phyloP scores from a whole-genome alignment of 2,329 filamentous ascomycete species.

The Dendrostoma leiphaemia region DNA sequence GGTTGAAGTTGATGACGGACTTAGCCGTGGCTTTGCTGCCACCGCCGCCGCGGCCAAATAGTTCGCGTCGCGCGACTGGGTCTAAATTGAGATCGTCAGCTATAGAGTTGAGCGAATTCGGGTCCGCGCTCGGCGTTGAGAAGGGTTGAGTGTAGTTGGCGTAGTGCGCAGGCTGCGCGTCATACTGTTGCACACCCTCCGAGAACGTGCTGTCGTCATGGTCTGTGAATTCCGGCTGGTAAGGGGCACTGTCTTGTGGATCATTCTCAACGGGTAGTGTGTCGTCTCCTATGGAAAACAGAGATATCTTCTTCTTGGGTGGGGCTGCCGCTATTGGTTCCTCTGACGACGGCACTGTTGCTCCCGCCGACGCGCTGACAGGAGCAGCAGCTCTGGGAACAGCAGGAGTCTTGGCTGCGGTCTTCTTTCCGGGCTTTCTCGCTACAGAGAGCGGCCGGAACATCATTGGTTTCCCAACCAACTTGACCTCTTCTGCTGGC shows the following conservation, averaged over 20 bases:
- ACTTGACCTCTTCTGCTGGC: constrained; percentile 61
- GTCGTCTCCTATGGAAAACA: constrained; percentile 65
- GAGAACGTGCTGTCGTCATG: constrained; percentile 31
- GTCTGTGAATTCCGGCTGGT: constrained; percentile 31
- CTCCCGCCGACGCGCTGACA: constrained; percentile 19
- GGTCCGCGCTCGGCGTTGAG: not conserved
- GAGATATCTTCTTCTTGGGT: constrained; percentile 57
- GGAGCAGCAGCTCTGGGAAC: constrained; percentile 15
- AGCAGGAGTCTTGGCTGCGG: constrained; percentile 17
- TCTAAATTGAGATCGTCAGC: constrained; percentile 79
- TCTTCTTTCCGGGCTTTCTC: constrained; percentile 71
- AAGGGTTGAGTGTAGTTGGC: constrained; percentile 16
- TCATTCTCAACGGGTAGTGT: constrained; percentile 24
- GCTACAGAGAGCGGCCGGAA: constrained; percentile 87
- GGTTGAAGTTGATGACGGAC: constrained; percentile 84
- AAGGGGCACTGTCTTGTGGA: constrained; percentile 26
- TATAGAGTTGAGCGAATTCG: constrained; percentile 65
- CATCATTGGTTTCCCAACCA: constrained; percentile 77
- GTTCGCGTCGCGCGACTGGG: constrained; percentile 71
- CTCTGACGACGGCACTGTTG: constrained; percentile 11
- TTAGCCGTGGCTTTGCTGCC: constrained; percentile 44
- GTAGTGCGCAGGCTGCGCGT: constrained; percentile 1
- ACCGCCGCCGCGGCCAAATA: constrained; percentile 70
- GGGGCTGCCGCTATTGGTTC: constrained; percentile 17
- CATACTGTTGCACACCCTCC: constrained; percentile 22